Evolutionary conservation across 1,139 yeast species (phyloP).

Genomic region (Kodamaea sp.): DNA sequence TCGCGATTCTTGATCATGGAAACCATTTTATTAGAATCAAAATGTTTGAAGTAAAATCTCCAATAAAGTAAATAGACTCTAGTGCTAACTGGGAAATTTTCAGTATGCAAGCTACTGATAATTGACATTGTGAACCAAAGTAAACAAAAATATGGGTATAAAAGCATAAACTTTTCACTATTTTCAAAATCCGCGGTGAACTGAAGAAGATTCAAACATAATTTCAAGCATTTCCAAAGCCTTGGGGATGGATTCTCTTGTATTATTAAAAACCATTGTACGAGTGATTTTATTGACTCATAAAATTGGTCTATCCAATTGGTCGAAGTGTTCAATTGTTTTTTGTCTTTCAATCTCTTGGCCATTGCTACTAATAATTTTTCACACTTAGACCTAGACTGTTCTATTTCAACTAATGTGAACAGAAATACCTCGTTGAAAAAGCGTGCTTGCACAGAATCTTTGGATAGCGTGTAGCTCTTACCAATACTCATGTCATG

Average conservation of each 20-base stretch:
- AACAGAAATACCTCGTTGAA: constrained; percentile 23
- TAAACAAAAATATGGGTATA: constrained; percentile 24
- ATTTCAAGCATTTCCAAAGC: constrained; percentile 8
- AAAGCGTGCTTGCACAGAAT: constrained; percentile 18
- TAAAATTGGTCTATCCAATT: constrained; percentile 14
- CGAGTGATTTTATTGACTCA: constrained; percentile 20
- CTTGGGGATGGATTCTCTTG: constrained; percentile 26
- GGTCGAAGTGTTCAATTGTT: background rate
- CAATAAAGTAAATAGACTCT: constrained; percentile 9
- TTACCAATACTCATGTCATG: constrained; percentile 24
- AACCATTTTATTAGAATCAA: background rate
- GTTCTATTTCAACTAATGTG: constrained; percentile 23
- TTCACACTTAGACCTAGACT: constrained; percentile 19
- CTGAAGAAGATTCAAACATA: constrained; percentile 14
- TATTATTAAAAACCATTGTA: constrained; percentile 32
- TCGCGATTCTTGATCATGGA: background rate
- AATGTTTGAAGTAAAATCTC: constrained; percentile 10
- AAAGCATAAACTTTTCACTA: constrained; percentile 4
- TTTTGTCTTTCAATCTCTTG: constrained; percentile 6
- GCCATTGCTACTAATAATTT: constrained; percentile 11
- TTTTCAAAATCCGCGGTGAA: constrained; percentile 1
- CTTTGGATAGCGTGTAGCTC: constrained; percentile 16
- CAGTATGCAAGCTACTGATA: constrained; percentile 1
- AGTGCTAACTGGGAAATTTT: background rate
- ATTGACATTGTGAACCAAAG: constrained; percentile 15